Evolutionary conservation across 805 yeast species (phyloP), one percentile per base, ranked within the genome.

Genomic region (Grigorovia humatica): DNA sequence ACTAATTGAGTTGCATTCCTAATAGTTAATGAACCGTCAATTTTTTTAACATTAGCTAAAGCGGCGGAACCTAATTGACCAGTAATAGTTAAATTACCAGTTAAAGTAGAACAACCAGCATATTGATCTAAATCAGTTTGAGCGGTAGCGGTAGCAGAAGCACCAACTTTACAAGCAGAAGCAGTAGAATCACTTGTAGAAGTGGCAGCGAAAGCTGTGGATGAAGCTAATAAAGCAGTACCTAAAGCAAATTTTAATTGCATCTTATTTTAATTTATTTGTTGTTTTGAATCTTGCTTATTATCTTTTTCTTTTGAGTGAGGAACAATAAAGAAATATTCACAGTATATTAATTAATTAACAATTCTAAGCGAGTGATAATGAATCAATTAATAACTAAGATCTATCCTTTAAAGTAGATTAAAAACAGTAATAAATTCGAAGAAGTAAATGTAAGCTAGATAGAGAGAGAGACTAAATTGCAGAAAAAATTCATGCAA

Each of bases 81-180:
- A 52, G 77, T 65, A 65, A 91, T 77, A 71, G 74, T 69, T 62
- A 93, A 73, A 68, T 83, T 83, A 77, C 96, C 98, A 57, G 79
- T 78, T 59, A 93, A 76, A 56, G 88, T 85, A 42, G 78, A 70
- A 80, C 99, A 93, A 47, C 81, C 75, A 48, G 87, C 70, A 51
- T 85, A 78, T 29, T 69, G 64, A 62, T 88, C 95, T 66, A 91
- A 80, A 60, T 88, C 90, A 35, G 85, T 61, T 71, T 89, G 88
- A 44, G 82, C 79, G 51, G 93, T 81, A 61, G 88, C 95, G 50
- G 95, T 86, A 57, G 74, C 74, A 59, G 76, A 74, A 48, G 72
- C 69, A 30, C 73, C 62, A 74, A 83, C 80, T 42, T 85, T 75
- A 78, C 95, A 86, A 30, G 82, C 79, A 8, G 80, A 79, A 56